These are phyloP conservation scores for Alternaria panax DNA, from an alignment of 2,329 filamentous ascomycete genomes.

Conservation along the genomic window DNA sequence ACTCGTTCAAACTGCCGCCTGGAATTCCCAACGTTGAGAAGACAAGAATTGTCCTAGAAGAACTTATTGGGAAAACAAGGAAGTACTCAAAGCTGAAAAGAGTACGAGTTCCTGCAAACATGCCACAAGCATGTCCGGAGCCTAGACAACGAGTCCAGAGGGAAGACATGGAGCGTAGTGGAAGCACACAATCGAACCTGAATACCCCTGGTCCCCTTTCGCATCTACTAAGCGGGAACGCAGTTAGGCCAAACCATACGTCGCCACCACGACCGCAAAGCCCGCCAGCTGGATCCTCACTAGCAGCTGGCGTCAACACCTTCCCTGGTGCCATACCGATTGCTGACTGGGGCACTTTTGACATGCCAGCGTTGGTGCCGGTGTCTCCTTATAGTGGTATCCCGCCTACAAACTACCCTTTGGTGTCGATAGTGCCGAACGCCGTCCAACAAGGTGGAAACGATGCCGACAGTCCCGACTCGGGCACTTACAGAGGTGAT, in stretches of 20 bases:
- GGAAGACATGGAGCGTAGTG: slow-evolving; percentile 10
- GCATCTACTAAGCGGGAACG: not conserved
- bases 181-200: slow-evolving; percentile 6
- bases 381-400: not conserved
- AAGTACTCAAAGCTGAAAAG: slow-evolving; percentile 67
- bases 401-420: not conserved
- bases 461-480: slow-evolving; percentile 11
- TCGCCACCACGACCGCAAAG: slow-evolving; percentile 7
- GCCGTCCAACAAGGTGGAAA: not conserved
- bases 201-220: slow-evolving; percentile 1
- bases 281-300: not conserved
- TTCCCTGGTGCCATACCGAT: slow-evolving; percentile 36
- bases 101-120: slow-evolving; percentile 60
- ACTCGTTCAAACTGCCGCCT: slow-evolving; percentile 70
- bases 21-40: slow-evolving; percentile 64
- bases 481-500: slow-evolving; percentile 1
- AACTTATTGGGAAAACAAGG: slow-evolving; percentile 67
- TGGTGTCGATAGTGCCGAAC: not conserved
- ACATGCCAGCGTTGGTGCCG: slow-evolving; percentile 16
- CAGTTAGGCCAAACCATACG: slow-evolving; percentile 7
- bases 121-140: slow-evolving; percentile 48
- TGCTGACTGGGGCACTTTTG: slow-evolving; percentile 36
- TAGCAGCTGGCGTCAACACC: slow-evolving; percentile 7
- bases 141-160: slow-evolving; percentile 16
- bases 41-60: slow-evolving; percentile 65